Evolutionary conservation across 495 filamentous ascomycete species (phyloP).

Genomic region (Lindgomyces ingoldianus): DNA sequence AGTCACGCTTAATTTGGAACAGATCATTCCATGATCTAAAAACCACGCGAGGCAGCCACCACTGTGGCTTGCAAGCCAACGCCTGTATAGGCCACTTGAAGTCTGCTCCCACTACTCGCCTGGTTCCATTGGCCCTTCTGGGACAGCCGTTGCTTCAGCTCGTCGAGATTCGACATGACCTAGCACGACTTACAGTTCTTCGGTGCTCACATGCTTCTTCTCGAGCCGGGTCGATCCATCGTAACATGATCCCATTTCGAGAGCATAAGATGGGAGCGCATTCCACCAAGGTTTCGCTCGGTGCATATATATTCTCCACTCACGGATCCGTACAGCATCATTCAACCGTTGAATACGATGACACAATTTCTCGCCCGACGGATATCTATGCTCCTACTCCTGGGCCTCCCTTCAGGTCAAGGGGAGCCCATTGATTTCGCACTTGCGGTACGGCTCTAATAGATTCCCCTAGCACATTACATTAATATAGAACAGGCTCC

Average conservation of each 20-base stretch:
- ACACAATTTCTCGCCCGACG: neutral
- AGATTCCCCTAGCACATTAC: neutral
- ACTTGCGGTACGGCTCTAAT: neutral
- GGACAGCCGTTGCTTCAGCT: neutral
- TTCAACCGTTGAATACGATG: neutral
- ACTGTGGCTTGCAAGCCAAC: too few species aligned
- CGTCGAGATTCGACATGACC: neutral
- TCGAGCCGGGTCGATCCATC: neutral
- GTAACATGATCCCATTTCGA: neutral
- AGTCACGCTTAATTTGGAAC: too few species aligned
- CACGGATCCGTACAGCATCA: neutral
- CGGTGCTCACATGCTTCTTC: neutral
- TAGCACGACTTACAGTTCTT: neutral
- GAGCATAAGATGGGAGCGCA: neutral
- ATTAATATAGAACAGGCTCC: neutral
- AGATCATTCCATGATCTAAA: too few species aligned
- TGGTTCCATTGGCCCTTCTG: neutral
- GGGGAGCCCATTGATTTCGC: slow-evolving; percentile 4
- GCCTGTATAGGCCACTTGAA: too few species aligned
- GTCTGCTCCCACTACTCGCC: too few species aligned
- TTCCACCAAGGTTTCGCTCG: too few species aligned
- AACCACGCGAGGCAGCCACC: too few species aligned
- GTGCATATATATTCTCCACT: too few species aligned
- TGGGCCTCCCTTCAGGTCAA: neutral
- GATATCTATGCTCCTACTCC: neutral